phyloP scores from a whole-genome alignment of 192 early-diverging fungal species.

The Backusella australiensis region DNA sequence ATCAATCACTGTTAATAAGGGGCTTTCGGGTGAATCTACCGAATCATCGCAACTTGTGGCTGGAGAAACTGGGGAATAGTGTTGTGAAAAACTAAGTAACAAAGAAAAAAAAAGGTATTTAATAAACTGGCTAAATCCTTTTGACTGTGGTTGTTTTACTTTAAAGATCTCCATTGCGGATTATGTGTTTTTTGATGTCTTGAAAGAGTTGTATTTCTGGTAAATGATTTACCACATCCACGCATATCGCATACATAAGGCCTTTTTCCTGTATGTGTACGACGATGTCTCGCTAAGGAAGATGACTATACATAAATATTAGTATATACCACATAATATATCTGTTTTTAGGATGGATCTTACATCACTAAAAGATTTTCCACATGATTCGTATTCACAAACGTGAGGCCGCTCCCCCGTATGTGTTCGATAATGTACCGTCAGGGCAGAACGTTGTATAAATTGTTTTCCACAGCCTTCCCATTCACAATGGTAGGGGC shows the following conservation, averaged over 20 bases:
- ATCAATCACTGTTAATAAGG: not conserved
- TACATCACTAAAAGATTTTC: slow-evolving; percentile 70
- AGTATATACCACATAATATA: not conserved
- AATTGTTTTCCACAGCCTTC: slow-evolving; percentile 51
- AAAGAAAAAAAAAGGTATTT: not conserved
- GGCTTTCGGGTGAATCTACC: slow-evolving; percentile 4
- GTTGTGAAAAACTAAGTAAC: not conserved
- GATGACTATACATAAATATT: slow-evolving; percentile 49
- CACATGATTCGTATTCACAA: slow-evolving; percentile 59
- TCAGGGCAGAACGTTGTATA: slow-evolving; percentile 58
- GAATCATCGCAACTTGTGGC: slow-evolving; percentile 9
- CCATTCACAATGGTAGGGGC: slow-evolving; percentile 52
- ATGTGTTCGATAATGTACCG: slow-evolving; percentile 60
- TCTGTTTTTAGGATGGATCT: slow-evolving; percentile 14
- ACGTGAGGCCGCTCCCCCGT: slow-evolving; percentile 67
- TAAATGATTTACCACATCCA: slow-evolving; percentile 75
- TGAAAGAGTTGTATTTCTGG: slow-evolving; percentile 62
- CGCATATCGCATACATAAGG: slow-evolving; percentile 67
- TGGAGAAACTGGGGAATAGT: slow-evolving; percentile 7
- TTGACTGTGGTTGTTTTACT: slow-evolving; percentile 20
- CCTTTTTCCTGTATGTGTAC: slow-evolving; percentile 76
- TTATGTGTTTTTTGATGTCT: slow-evolving; percentile 60
- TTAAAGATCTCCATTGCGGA: slow-evolving; percentile 44
- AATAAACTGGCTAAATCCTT: not conserved
- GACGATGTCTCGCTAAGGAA: slow-evolving; percentile 73